phyloP scores from a whole-genome alignment of 2,329 filamentous ascomycete genomes.

The Colletotrichum karsti region DNA sequence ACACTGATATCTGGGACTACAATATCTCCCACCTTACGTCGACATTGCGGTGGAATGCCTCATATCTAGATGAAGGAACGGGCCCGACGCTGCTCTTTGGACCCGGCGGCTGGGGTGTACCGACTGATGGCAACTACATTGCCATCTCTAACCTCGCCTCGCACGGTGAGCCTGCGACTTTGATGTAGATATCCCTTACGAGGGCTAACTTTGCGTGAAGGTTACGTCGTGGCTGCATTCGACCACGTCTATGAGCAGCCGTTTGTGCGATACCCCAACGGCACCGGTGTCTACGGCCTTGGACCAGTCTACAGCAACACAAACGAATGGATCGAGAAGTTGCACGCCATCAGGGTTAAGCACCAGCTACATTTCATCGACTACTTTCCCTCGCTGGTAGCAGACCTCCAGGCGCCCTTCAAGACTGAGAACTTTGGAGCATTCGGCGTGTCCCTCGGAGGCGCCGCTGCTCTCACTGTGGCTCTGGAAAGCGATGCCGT shows the following conservation, averaged over 20 bases:
- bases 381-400: conserved; percentile 26
- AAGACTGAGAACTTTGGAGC: conserved; percentile 29
- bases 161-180: neutral
- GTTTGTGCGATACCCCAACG: conserved; percentile 37
- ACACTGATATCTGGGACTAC: neutral
- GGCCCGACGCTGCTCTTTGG: conserved; percentile 25
- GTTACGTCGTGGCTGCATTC: conserved; percentile 35
- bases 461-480: conserved; percentile 31
- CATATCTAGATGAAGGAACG: neutral
- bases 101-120: conserved; percentile 20
- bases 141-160: conserved; percentile 23
- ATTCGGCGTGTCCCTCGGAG: conserved; percentile 34
- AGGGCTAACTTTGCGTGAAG: conserved; percentile 27
- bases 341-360: conserved; percentile 31
- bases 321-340: neutral
- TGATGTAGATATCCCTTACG: rapidly evolving
- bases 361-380: conserved; percentile 33
- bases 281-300: conserved; percentile 34
- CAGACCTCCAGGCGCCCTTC: conserved; percentile 26
- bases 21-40: conserved; percentile 26
- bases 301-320: conserved; percentile 7
- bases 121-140: conserved; percentile 21
- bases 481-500: conserved; percentile 24
- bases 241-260: conserved; percentile 40
- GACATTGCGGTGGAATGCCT: conserved; percentile 19